phyloP scores from a whole-genome alignment of 2,329 filamentous ascomycete species.

The Tolypocladium tundrense region DNA sequence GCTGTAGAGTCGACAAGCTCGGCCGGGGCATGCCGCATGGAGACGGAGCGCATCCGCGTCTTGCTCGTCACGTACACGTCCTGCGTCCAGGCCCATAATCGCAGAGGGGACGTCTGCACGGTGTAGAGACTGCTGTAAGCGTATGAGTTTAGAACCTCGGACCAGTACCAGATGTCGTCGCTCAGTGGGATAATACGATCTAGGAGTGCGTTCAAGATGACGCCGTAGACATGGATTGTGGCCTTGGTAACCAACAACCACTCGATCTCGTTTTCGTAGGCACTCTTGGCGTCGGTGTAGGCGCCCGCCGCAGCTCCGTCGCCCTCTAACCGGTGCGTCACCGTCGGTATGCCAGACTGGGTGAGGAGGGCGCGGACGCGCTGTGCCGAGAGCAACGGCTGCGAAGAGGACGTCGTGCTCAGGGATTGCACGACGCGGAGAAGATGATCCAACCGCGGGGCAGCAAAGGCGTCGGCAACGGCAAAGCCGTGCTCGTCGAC shows the following conservation, averaged over 20 bases:
- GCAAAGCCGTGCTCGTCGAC: slow-evolving; percentile 22
- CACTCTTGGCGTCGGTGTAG: slow-evolving; percentile 23
- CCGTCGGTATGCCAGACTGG: slow-evolving; percentile 46
- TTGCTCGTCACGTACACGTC: slow-evolving; percentile 59
- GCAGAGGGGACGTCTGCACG: slow-evolving; percentile 71
- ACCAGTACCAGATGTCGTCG: slow-evolving; percentile 93
- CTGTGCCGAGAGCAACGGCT: slow-evolving; percentile 47
- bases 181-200: slow-evolving; percentile 75
- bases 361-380: slow-evolving; percentile 53
- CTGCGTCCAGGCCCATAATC: slow-evolving; percentile 61
- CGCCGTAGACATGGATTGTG: slow-evolving; percentile 79
- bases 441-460: slow-evolving; percentile 49
- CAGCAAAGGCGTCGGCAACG: slow-evolving; percentile 33
- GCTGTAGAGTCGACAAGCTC: slow-evolving; percentile 25
- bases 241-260: slow-evolving; percentile 90
- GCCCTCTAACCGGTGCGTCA: slow-evolving; percentile 20
- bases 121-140: slow-evolving; percentile 73
- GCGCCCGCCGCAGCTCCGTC: slow-evolving; percentile 18
- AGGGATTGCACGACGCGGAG: slow-evolving; percentile 60
- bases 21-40: slow-evolving; percentile 15
- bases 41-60: slow-evolving; percentile 28
- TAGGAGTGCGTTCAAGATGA: slow-evolving; percentile 65
- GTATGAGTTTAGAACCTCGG: slow-evolving; percentile 72
- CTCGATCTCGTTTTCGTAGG: slow-evolving; percentile 69
- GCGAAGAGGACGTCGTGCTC: slow-evolving; percentile 57